A percentile compares a stretch with the other conserved stretches of the same genome.
phyloP scores from a whole-genome alignment of 2,329 filamentous ascomycete genomes.

The Pseudogymnoascus sp. region DNA sequence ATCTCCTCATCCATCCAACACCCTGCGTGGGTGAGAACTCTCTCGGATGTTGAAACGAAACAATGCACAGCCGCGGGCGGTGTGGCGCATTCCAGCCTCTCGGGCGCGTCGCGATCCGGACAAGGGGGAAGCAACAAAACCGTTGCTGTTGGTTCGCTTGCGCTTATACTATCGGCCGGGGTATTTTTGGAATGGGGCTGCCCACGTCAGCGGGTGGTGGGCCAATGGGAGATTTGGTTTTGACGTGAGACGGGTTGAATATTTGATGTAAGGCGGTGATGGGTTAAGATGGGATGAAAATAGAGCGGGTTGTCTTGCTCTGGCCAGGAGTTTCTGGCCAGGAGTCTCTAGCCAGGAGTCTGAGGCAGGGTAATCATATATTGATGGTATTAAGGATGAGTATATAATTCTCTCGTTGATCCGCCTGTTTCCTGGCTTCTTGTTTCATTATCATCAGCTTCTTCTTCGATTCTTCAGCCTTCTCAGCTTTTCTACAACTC shows the following conservation, averaged over 20 bases:
- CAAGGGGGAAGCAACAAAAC: neutral
- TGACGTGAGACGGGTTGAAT: neutral
- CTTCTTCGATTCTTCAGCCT: neutral
- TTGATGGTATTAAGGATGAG: neutral
- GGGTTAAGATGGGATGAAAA: neutral
- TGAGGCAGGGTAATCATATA: neutral
- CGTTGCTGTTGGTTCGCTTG: neutral
- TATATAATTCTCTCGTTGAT: constrained; percentile 1
- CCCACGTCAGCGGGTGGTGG: neutral
- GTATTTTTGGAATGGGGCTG: constrained; percentile 2
- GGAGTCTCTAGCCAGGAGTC: neutral
- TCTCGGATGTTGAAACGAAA: neutral
- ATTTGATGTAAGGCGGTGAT: neutral
- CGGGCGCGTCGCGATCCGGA: neutral
- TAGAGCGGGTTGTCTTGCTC: neutral
- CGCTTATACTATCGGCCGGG: neutral
- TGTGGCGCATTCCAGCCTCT: neutral
- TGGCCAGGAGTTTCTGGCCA: neutral
- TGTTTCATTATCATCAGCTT: neutral
- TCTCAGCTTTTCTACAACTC: neutral
- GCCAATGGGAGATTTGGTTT: neutral
- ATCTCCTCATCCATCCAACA: neutral
- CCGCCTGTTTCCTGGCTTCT: neutral
- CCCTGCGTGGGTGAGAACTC: neutral
- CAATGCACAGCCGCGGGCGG: neutral